phyloP scores from a whole-genome alignment of 169 alveolate species.

The Cyclospora cayetanensis region DNA sequence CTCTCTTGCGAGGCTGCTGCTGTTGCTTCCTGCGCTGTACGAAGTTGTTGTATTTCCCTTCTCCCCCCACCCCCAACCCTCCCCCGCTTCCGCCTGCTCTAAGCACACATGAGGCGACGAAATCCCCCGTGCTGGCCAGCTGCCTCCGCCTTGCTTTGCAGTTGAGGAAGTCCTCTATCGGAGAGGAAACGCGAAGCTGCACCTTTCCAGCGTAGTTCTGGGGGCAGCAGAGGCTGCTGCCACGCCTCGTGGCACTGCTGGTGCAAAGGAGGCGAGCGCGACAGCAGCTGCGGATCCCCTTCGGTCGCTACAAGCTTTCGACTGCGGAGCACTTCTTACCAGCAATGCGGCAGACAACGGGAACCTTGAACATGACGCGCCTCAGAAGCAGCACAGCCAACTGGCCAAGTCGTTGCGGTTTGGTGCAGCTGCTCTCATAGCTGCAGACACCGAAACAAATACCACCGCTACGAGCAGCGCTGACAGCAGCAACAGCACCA shows the following conservation, averaged over 20 bases:
- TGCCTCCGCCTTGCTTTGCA: background rate
- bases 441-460: constrained; percentile 21
- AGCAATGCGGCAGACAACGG: background rate
- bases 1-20: background rate
- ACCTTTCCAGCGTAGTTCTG: background rate
- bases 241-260: background rate
- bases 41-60: background rate
- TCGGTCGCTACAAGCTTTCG: constrained; percentile 1
- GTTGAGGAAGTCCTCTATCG: constrained; percentile 13
- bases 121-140: no score
- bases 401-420: constrained; percentile 4
- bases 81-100: background rate
- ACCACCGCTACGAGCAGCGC: no score
- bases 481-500: no score
- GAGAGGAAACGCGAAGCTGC: background rate
- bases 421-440: constrained; percentile 16
- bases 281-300: background rate
- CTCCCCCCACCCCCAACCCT: background rate
- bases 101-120: no score
- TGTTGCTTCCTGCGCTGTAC: background rate
- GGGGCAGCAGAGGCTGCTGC: background rate
- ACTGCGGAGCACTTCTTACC: constrained; percentile 3
- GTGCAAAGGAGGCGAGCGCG: background rate
- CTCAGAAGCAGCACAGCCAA: background rate
- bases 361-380: no score